Percentiles rank a stretch among this genome's conserved stretches.
phyloP scores from a whole-genome alignment of 1,139 yeast genomes.

The Zygosaccharomyces pseudobailii region DNA sequence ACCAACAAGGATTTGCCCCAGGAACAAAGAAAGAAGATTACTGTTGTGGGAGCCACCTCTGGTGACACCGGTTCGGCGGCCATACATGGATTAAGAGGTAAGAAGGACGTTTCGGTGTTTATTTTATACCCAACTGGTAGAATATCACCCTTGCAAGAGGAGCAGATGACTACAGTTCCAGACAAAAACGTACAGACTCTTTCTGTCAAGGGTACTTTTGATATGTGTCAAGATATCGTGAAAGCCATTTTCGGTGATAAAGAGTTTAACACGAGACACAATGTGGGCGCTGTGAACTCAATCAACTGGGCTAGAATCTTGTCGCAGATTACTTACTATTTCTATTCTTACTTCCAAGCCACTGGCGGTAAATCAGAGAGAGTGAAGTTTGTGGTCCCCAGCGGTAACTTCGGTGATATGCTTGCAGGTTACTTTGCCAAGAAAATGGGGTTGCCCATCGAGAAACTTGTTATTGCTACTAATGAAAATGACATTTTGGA shows the following conservation, averaged over 20 bases:
- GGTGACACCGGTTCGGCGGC: constrained; percentile 99
- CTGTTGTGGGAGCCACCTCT: constrained; percentile 98
- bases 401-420: constrained; percentile 97
- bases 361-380: constrained; percentile 44
- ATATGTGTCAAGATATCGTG: constrained; percentile 96
- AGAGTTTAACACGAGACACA: constrained; percentile 82
- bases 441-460: constrained; percentile 91
- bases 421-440: constrained; percentile 94
- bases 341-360: constrained; percentile 82
- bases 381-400: constrained; percentile 87
- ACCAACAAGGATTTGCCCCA: constrained; percentile 60
- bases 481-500: constrained; percentile 92
- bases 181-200: constrained; percentile 92
- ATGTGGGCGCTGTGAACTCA: constrained; percentile 96
- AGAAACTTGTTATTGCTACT: constrained; percentile 85
- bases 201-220: constrained; percentile 93
- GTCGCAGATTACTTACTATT: constrained; percentile 96
- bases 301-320: constrained; percentile 98
- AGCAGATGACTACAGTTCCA: constrained; percentile 97
- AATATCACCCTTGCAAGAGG: constrained; percentile 95
- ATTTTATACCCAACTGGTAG: constrained; percentile 96
- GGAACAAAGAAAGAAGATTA: constrained; percentile 67
- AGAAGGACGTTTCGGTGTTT: constrained; percentile 93
- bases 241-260: constrained; percentile 87
- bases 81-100: constrained; percentile 92